Evolutionary conservation across 257 asterid genomes (phyloP).

Genomic region (Hygrophila difformis): DNA sequence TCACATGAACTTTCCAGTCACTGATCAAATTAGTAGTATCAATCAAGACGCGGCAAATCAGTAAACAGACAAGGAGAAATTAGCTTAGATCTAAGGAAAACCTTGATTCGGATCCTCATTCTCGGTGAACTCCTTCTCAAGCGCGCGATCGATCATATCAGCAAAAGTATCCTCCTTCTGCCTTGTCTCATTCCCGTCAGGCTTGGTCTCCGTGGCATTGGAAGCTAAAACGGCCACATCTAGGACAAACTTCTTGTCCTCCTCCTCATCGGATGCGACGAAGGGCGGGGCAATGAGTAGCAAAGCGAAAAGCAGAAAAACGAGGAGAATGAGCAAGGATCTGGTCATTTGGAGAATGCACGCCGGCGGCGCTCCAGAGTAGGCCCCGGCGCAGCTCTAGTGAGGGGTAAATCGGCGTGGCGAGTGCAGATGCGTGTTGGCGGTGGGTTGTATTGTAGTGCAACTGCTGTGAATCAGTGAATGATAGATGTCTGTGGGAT

Average conservation of each 20-base stretch:
- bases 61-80: neutral
- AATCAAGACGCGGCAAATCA: neutral
- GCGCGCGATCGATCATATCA: slow-evolving; percentile 93
- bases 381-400: slow-evolving; percentile 34
- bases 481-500: no score
- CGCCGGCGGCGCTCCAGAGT: slow-evolving; percentile 56
- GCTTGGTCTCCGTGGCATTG: slow-evolving; percentile 31
- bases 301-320: slow-evolving; percentile 21
- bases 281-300: slow-evolving; percentile 10
- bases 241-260: slow-evolving; percentile 28
- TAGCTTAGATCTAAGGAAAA: slow-evolving; percentile 38
- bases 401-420: no score
- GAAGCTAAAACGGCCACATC: slow-evolving; percentile 13
- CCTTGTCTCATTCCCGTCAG: slow-evolving; percentile 32
- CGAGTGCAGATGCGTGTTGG: no score
- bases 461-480: no score
- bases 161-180: slow-evolving; percentile 79
- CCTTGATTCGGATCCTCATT: slow-evolving; percentile 84
- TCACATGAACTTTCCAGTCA: neutral
- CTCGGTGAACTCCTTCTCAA: slow-evolving; percentile 89
- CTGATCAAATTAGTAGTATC: slow-evolving; percentile 14
- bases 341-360: slow-evolving; percentile 48
- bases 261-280: slow-evolving; percentile 21
- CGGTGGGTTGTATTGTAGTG: no score
- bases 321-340: slow-evolving; percentile 27